phyloP scores from a whole-genome alignment of 139 green algal genomes.

The Pseudopediastrum boryanum region DNA sequence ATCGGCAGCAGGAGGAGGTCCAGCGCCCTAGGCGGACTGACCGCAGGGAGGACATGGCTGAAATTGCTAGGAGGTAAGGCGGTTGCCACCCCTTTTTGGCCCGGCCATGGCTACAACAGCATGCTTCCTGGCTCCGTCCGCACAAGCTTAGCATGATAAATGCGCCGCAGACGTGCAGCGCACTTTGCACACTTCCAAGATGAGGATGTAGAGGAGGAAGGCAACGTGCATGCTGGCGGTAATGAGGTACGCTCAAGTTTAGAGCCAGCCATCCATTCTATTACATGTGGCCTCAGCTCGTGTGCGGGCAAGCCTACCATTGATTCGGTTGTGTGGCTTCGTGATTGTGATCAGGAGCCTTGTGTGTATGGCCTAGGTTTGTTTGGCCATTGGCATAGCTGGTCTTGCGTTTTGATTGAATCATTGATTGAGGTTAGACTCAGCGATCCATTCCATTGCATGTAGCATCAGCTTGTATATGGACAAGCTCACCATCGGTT shows the following conservation, averaged over 20 bases:
- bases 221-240: slow-evolving; percentile 51
- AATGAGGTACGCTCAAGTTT: slow-evolving; percentile 21
- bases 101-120: not conserved
- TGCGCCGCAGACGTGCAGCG: slow-evolving; percentile 54
- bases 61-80: slow-evolving; percentile 35
- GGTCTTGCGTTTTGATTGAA: too few species aligned
- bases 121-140: not conserved
- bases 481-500: too few species aligned
- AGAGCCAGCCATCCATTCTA: not conserved
- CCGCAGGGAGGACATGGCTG: slow-evolving; percentile 28
- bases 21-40: not conserved
- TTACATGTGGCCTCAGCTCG: slow-evolving; percentile 8
- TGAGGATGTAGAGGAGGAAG: slow-evolving; percentile 24
- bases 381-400: too few species aligned
- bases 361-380: too few species aligned
- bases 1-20: not conserved
- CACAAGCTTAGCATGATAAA: too few species aligned
- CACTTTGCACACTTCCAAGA: slow-evolving; percentile 68
- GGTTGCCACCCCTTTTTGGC: not conserved
- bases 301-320: slow-evolving; percentile 16
- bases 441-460: too few species aligned
- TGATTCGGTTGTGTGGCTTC: too few species aligned
- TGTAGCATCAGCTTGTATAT: too few species aligned
- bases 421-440: too few species aligned
- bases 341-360: too few species aligned